These are phyloP conservation scores for Bruguiera parviflora DNA, from an alignment of 345 rosid genomes.

Conservation along the genomic window DNA sequence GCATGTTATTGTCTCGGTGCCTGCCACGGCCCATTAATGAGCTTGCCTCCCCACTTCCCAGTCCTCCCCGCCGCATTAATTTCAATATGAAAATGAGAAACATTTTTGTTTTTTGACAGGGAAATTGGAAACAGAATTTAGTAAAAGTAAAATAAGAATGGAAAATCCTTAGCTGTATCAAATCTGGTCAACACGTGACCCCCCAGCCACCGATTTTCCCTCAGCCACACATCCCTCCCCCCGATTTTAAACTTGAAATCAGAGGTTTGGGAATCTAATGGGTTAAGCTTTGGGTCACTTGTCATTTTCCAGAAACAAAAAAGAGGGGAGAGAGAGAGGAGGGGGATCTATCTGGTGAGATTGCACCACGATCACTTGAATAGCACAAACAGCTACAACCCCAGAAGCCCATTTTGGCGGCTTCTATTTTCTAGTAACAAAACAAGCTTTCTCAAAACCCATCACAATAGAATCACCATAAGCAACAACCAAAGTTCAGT, in stretches of 20 bases:
- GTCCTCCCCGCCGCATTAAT: no score
- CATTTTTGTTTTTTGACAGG: no score
- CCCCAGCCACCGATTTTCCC: background rate
- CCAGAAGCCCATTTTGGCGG: slow-evolving; percentile 7
- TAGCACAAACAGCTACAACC: background rate
- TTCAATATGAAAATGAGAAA: no score
- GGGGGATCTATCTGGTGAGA: slow-evolving; percentile 11
- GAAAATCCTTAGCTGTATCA: background rate
- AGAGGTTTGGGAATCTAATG: no score
- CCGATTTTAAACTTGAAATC: no score
- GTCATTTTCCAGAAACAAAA: no score
- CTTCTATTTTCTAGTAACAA: slow-evolving; percentile 3
- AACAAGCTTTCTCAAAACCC: background rate
- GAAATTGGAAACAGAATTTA: background rate
- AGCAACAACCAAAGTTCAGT: background rate
- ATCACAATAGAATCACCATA: background rate
- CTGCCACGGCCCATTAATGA: no score
- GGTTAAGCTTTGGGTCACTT: no score
- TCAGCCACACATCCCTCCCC: background rate
- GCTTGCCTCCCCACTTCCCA: no score
- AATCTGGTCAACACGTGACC: no score
- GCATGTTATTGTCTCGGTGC: no score
- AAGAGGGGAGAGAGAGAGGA: no score
- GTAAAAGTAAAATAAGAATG: background rate
- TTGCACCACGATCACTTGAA: slow-evolving; percentile 20